A percentile compares a stretch with the other conserved stretches of the same genome.
Evolutionary conservation across 1,139 yeast genomes (phyloP).

Genomic region (Arxiozyma bovina): DNA sequence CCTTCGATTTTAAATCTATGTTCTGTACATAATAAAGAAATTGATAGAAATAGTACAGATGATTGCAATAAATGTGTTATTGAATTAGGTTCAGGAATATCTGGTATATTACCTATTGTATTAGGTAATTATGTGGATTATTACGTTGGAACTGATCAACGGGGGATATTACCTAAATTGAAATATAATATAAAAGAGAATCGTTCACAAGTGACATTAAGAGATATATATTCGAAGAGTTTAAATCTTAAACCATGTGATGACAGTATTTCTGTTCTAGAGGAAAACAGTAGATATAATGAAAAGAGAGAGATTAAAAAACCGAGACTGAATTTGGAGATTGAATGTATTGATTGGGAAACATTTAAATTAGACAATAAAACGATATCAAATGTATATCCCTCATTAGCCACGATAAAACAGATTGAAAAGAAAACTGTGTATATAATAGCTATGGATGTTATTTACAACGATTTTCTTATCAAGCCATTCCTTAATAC

Average conservation of each 20-base stretch:
- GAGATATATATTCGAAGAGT: slow-evolving; percentile 3
- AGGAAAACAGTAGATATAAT: neutral
- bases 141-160: slow-evolving; percentile 29
- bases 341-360: slow-evolving; percentile 29
- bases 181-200: slow-evolving; percentile 23
- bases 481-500: slow-evolving; percentile 27
- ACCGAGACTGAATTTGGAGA: slow-evolving; percentile 16
- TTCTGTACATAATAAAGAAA: neutral
- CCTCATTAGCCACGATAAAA: slow-evolving; percentile 5
- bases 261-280: neutral
- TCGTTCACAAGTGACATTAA: slow-evolving; percentile 16
- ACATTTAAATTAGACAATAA: slow-evolving; percentile 11
- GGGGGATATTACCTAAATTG: slow-evolving; percentile 23
- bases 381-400: slow-evolving; percentile 1
- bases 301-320: neutral
- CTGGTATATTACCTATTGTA: slow-evolving; percentile 24
- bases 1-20: slow-evolving; percentile 1
- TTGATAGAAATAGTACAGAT: neutral
- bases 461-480: slow-evolving; percentile 29
- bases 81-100: slow-evolving; percentile 29
- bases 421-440: slow-evolving; percentile 6
- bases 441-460: slow-evolving; percentile 29
- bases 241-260: neutral
- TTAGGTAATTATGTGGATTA: slow-evolving; percentile 25
- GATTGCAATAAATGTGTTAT: slow-evolving; percentile 12